phyloP scores from a whole-genome alignment of 768 basidiomycete species.

The Tylopilus sp. region DNA sequence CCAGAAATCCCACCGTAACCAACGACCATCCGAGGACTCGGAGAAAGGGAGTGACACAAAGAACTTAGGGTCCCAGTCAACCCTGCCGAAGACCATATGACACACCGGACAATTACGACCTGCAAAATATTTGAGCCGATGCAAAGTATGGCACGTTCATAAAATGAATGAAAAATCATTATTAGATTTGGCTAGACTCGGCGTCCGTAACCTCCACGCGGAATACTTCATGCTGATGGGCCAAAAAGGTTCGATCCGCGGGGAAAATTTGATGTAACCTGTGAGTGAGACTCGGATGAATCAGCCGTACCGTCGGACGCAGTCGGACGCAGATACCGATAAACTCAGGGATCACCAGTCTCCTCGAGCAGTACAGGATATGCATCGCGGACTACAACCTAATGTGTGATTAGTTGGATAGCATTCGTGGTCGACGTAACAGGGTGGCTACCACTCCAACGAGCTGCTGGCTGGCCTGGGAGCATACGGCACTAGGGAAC shows the following conservation, averaged over 20 bases:
- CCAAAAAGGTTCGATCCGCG: background rate
- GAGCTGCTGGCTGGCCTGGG: too few species aligned
- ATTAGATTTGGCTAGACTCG: background rate
- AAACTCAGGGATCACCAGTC: background rate
- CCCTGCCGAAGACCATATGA: background rate
- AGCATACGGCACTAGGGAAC: too few species aligned
- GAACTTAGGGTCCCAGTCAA: background rate
- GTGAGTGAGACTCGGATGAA: background rate
- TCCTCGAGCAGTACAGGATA: too few species aligned
- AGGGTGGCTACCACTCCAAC: too few species aligned
- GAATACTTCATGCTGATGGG: background rate
- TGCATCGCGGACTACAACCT: too few species aligned
- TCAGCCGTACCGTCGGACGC: background rate
- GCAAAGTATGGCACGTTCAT: background rate
- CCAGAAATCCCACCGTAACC: background rate
- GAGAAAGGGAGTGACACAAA: background rate
- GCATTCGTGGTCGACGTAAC: too few species aligned
- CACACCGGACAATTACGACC: background rate
- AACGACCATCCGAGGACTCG: constrained; percentile 3
- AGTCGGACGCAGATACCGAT: background rate
- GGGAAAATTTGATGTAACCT: background rate
- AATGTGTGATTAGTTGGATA: too few species aligned
- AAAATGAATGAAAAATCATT: background rate
- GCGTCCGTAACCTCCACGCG: background rate
- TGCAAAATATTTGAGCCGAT: background rate